phyloP scores from a whole-genome alignment of 129 eudicot genomes.

The Flaveria robusta region DNA sequence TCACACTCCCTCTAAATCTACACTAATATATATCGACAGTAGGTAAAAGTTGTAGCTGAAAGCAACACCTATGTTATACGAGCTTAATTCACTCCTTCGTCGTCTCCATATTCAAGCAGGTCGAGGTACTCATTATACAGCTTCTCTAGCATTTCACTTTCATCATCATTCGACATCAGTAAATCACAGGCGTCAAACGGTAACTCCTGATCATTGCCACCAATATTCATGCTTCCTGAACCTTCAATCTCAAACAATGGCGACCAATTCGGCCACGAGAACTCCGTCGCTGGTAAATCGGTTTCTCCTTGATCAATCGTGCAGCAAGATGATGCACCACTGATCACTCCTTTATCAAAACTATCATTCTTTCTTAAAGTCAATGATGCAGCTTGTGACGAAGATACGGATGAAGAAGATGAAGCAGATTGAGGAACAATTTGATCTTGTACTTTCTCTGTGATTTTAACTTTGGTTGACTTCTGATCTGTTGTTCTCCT shows the following conservation, averaged over 20 bases:
- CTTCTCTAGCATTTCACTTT: conserved; percentile 26
- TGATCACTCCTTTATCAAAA: conserved; percentile 4
- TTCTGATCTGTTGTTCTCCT: conserved; percentile 15
- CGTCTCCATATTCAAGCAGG: conserved; percentile 22
- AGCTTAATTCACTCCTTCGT: no score
- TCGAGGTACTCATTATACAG: conserved; percentile 23
- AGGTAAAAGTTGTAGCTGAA: no score
- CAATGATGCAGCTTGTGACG: conserved; percentile 6
- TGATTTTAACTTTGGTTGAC: conserved; percentile 12
- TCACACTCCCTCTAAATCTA: no score
- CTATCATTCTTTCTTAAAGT: conserved; percentile 1
- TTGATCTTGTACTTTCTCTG: background rate
- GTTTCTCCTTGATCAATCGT: background rate
- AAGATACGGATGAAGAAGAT: conserved; percentile 14
- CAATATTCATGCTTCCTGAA: background rate
- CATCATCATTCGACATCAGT: conserved; percentile 12
- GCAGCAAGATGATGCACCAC: conserved; percentile 20
- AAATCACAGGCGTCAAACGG: conserved; percentile 6
- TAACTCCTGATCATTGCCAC: background rate
- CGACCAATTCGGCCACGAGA: conserved; percentile 24
- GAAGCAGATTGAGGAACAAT: conserved; percentile 20
- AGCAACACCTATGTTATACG: no score
- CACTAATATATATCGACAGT: no score
- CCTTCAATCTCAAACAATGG: conserved; percentile 23
- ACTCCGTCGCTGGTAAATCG: background rate